A percentile compares a stretch with the other conserved stretches of the same genome.
Evolutionary conservation across 345 rosid genomes (phyloP).

Genomic region (Atalantia buxifolia): DNA sequence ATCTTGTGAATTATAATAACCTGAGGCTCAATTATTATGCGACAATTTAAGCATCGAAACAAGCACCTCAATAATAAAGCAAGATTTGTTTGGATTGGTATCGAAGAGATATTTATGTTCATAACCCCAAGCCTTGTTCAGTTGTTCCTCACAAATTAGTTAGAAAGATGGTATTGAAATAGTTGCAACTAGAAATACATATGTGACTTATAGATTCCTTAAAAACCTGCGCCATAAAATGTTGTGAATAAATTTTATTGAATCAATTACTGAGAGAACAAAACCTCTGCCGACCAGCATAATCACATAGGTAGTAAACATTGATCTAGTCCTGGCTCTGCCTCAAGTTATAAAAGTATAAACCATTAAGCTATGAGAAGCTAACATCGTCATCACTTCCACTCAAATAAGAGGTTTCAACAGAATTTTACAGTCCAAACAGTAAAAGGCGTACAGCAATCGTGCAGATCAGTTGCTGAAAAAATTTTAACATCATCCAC

Average conservation of each 20-base stretch:
- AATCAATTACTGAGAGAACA: background rate
- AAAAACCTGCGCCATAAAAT: background rate
- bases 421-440: background rate
- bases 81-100: no score
- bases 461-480: background rate
- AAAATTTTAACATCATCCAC: slow-evolving; percentile 1
- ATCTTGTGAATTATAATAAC: no score
- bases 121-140: no score
- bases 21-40: no score
- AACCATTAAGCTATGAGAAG: background rate
- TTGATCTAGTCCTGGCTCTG: background rate
- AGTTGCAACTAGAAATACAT: no score
- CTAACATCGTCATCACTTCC: background rate
- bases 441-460: background rate
- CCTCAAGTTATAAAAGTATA: background rate
- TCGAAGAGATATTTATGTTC: no score
- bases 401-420: background rate
- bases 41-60: background rate
- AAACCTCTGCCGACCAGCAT: background rate
- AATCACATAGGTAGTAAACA: background rate
- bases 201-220: no score
- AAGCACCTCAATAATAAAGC: no score
- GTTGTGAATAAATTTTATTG: background rate
- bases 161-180: no score
- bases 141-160: no score